Evolutionary conservation across 1,284 basidiomycete genomes (phyloP).

Genomic region (Moniliophthora roreri): DNA sequence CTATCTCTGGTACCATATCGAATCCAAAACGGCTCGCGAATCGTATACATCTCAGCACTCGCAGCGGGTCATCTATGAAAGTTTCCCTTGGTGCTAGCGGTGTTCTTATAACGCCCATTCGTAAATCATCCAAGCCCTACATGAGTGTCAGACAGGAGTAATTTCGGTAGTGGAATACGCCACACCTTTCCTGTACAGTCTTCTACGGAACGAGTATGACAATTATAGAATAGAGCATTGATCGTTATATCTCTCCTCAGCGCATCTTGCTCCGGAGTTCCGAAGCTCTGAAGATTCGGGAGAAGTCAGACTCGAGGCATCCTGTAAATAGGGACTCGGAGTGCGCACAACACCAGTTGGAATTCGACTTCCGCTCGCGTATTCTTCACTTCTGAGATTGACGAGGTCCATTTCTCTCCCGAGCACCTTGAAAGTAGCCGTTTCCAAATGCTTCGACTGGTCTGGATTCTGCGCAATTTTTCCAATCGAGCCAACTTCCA

Average conservation of each 20-base stretch:
- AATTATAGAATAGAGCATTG: conserved; percentile 96
- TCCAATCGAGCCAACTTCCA: conserved; percentile 62
- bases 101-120: conserved; percentile 82
- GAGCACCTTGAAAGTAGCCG: conserved; percentile 85
- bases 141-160: not conserved
- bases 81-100: conserved; percentile 87
- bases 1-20: conserved; percentile 72
- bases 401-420: conserved; percentile 93
- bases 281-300: conserved; percentile 85
- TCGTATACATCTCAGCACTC: conserved; percentile 87
- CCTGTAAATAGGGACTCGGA: no score
- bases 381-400: conserved; percentile 92
- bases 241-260: conserved; percentile 92
- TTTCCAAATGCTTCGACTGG: conserved; percentile 98
- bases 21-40: conserved; percentile 93
- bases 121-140: conserved; percentile 84
- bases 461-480: conserved; percentile 95
- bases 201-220: conserved; percentile 87
- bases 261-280: conserved; percentile 93
- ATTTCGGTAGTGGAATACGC: conserved; percentile 6
- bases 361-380: conserved; percentile 85
- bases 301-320: no score
- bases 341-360: conserved; percentile 79
- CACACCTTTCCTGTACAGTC: conserved; percentile 81
- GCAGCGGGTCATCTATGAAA: conserved; percentile 92